These are phyloP conservation scores for Oidiodendron maius DNA, from an alignment of 495 filamentous ascomycete genomes.

Conservation along the genomic window DNA sequence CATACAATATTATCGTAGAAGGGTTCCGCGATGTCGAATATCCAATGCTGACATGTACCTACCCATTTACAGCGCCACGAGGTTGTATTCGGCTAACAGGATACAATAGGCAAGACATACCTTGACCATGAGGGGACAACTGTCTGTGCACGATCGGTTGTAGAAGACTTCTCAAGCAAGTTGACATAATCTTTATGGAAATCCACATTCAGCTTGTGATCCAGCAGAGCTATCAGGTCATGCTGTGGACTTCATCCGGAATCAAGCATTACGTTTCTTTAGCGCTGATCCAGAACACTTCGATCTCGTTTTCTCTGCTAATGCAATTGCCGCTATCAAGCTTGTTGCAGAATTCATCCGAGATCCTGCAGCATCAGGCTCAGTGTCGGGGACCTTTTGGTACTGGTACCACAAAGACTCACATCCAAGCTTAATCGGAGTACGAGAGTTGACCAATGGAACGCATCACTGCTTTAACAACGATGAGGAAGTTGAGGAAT, in stretches of 20 bases:
- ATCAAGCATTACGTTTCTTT: slow-evolving; percentile 54
- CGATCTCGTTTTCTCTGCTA: slow-evolving; percentile 63
- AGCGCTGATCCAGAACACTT: slow-evolving; percentile 56
- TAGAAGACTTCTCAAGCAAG: slow-evolving; percentile 51
- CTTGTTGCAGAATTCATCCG: slow-evolving; percentile 62
- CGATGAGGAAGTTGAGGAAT: slow-evolving; percentile 60
- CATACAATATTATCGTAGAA: slow-evolving; percentile 21
- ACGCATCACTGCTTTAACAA: slow-evolving; percentile 55
- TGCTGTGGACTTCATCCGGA: slow-evolving; percentile 53
- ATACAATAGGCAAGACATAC: slow-evolving; percentile 41
- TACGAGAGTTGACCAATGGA: slow-evolving; percentile 52
- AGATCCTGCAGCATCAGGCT: slow-evolving; percentile 36
- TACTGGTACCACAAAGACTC: slow-evolving; percentile 72
- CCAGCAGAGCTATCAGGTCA: slow-evolving; percentile 58
- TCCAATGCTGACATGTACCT: slow-evolving; percentile 34
- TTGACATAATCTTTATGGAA: slow-evolving; percentile 62
- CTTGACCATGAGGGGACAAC: slow-evolving; percentile 76
- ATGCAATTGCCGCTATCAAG: slow-evolving; percentile 65
- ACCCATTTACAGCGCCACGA: no score
- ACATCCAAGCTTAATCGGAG: slow-evolving; percentile 69
- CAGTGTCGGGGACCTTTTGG: slow-evolving; percentile 47
- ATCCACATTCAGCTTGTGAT: slow-evolving; percentile 67
- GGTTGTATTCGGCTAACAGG: neutral
- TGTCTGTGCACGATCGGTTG: slow-evolving; percentile 57
- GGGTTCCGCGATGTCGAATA: slow-evolving; percentile 34